These are phyloP conservation scores for Piper betle DNA, from an alignment of 164 flowering plant species.

Conservation along the genomic window DNA sequence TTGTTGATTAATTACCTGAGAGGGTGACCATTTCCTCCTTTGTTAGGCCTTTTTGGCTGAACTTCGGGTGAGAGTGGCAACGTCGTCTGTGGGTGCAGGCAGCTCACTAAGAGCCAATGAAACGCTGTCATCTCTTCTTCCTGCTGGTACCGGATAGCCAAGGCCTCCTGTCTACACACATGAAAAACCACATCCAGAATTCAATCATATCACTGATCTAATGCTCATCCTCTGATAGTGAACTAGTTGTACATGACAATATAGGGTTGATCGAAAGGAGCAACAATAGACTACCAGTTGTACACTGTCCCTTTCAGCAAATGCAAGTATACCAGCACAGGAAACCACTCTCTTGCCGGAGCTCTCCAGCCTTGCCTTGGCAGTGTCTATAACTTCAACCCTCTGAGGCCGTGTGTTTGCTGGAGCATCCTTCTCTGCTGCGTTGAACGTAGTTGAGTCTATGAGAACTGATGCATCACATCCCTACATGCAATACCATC, in stretches of 20 bases:
- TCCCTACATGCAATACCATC: conserved; percentile 3
- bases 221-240: no score
- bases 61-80: conserved; percentile 40
- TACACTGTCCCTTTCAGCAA: conserved; percentile 7
- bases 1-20: conserved; percentile 23
- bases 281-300: not conserved
- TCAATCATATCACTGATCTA: not conserved
- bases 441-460: conserved; percentile 4
- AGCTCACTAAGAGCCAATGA: conserved; percentile 21
- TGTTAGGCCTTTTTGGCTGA: conserved; percentile 40
- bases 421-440: not conserved
- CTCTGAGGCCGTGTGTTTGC: conserved; percentile 8
- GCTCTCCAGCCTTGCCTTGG: conserved; percentile 4
- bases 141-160: conserved; percentile 3
- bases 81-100: conserved; percentile 47
- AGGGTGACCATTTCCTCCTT: conserved; percentile 31
- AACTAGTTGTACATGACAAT: not conserved
- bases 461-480: conserved; percentile 10
- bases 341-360: conserved; percentile 5
- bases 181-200: no score
- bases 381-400: conserved; percentile 6
- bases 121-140: conserved; percentile 8
- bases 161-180: conserved; percentile 6
- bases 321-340: conserved; percentile 9
- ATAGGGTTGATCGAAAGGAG: not conserved